Base-by-base conservation (phyloP, 2,329 filamentous ascomycete species). In the Colletotrichum plurivorum region DNA sequence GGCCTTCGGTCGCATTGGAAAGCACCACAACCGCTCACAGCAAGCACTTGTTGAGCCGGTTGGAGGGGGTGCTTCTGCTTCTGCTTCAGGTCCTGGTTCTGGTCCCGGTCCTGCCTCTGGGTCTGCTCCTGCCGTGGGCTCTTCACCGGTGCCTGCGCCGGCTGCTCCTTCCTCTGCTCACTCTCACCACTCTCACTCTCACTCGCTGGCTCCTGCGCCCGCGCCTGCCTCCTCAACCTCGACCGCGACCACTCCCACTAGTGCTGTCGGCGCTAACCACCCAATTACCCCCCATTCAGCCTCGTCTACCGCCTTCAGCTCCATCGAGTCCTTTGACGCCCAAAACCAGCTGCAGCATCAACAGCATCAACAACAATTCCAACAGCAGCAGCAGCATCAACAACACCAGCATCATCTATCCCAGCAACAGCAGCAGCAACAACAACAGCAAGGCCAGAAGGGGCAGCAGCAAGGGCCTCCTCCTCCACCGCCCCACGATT, bases 21-120 rank as follows among this genome's bases (percentile, higher is more conserved):
- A 82, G 82, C 84, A 87, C 78, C 84, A 82, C 82, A 87, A 87
- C 76, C 85, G 85, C 75, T 87, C 87, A 77, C 87, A 88, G 80
- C 85, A 87, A 76, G 83, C 84, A 72, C 82, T 88, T 74, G 80
- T 81, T 75, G 86, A 86, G 76, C 77, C 79, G 80, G 76, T 73
- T 79, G 76, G 71, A 78, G 75, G 63, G 72, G 66, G 63, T 73
- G 72, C 73, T 71, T 71, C 73, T 73, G 72, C 73, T 71, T 71
- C 73, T 36, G 31, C 31, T 36, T 36, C 31, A 36, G 31, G 31
- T 36, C 31, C 31, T 36, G 9, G 31, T 36, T 10, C 31, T 36
- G 31, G 22, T 25, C 22, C 22, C 22, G 31, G 31, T 36, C 31
- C 31, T 36, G 9, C 8, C 10, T 10, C 31, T 36, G 31, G 8